These are phyloP conservation scores for Geranomyces variabilis DNA, from an alignment of 192 early-diverging fungal genomes.

Conservation along the genomic window DNA sequence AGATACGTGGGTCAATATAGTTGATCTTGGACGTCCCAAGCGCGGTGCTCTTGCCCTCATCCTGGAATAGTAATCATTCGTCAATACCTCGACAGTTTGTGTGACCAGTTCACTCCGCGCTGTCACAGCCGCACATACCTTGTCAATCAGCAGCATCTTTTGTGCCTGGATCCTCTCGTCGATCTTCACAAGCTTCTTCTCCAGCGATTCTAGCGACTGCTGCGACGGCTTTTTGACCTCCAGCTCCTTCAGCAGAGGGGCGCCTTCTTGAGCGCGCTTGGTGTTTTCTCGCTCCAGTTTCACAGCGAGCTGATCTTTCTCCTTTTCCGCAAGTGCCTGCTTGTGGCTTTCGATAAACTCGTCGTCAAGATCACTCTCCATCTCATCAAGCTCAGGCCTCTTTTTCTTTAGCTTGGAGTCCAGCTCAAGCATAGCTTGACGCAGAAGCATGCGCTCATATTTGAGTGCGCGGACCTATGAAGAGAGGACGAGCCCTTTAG, in stretches of 20 bases:
- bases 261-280: conserved; percentile 68
- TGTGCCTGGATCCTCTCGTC: conserved; percentile 73
- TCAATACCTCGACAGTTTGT: no score
- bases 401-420: conserved; percentile 82
- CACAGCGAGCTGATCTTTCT: conserved; percentile 64
- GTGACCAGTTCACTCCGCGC: no score
- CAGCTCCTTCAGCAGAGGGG: conserved; percentile 53
- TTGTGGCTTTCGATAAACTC: conserved; percentile 76
- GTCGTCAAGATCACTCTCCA: conserved; percentile 75
- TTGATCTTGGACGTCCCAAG: conserved; percentile 97
- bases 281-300: conserved; percentile 85
- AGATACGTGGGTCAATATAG: conserved; percentile 98
- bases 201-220: conserved; percentile 68
- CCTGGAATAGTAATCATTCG: conserved; percentile 56
- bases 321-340: conserved; percentile 64
- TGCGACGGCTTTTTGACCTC: conserved; percentile 36
- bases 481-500: neutral
- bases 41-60: conserved; percentile 95
- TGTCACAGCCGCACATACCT: conserved; percentile 49
- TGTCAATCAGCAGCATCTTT: conserved; percentile 79
- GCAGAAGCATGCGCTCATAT: conserved; percentile 80
- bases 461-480: conserved; percentile 71
- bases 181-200: conserved; percentile 71
- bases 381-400: conserved; percentile 62
- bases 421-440: conserved; percentile 67